These are phyloP conservation scores for Poa annua DNA, from an alignment of 176 grass and related monocot species.

Conservation along the genomic window DNA sequence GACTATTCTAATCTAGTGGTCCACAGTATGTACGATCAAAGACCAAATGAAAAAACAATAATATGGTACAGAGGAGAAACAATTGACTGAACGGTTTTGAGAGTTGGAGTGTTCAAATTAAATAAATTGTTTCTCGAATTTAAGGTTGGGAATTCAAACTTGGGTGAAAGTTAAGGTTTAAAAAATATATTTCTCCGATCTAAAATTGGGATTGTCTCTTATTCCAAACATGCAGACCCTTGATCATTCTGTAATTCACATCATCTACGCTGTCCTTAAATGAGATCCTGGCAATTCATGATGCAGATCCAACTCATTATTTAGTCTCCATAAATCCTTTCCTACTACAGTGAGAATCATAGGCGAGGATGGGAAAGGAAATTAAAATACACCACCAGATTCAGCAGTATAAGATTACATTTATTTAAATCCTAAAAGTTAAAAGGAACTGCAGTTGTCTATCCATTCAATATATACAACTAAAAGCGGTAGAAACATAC, in stretches of 20 bases:
- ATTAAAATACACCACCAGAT: neutral
- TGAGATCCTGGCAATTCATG: neutral
- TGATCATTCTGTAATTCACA: neutral
- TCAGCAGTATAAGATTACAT: neutral
- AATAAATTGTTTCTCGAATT: neutral
- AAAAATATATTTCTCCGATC: neutral
- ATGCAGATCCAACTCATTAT: neutral
- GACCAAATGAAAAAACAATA: neutral
- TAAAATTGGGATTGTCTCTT: neutral
- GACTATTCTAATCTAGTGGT: slow-evolving; percentile 15
- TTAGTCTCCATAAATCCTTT: neutral
- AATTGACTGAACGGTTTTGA: neutral
- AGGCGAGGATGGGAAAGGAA: neutral
- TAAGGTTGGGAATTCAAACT: neutral
- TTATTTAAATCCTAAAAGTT: neutral
- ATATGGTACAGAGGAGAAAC: neutral
- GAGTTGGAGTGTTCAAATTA: neutral
- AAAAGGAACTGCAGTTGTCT: neutral
- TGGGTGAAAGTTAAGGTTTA: neutral
- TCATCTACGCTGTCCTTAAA: slow-evolving; percentile 13
- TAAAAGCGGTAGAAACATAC: neutral
- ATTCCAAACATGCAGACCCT: neutral
- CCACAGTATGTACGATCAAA: neutral
- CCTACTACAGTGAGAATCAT: neutral
- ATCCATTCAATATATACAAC: slow-evolving; percentile 20